Base-by-base conservation (phyloP, 441 rosid genomes). In the Adansonia madagascariensis region DNA sequence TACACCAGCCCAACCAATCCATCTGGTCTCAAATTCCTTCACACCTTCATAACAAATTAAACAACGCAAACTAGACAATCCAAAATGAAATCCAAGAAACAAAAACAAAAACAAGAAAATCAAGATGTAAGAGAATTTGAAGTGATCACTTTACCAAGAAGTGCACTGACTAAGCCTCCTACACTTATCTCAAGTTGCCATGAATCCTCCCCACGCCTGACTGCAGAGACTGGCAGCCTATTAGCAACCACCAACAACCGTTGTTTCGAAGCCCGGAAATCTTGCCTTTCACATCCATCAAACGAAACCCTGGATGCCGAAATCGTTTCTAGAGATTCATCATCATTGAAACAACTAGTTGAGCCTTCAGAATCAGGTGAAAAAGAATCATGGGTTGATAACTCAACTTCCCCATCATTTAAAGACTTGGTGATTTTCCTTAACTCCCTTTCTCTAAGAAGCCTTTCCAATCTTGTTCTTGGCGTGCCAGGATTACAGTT, bases 1-100 rank as follows among this genome's bases (percentile, higher is more conserved):
- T 72, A 89, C 93, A 57, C 94, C 97, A 71, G 97, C 94, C 97
- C 94, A 92, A 76, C 97, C 97, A 82, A 91, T 90, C 97, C 97
- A 91, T 75, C 88, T 90, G 70, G 94, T 88, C 71, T 91, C 94
- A 73, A 90, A 90, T 77, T 89, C 92, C 81, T 78, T 90, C 85
- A 91, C 88, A 68, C 97, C 97, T 91, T 84, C 72, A 71, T 20
- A 46, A 67, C 53, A 44, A 18, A 35, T 14, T n/a, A 63, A 67
- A 11, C 35, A 55, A 43, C 2, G 43, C 65, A 77, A 77, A 47
- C 53, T 9, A 35, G 2, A 55, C 57, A 12, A 39, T 31, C 0
- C 12, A 72, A 47, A 47, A 39, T 1, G 53, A 63, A 18, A 27
- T 20, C 2, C 6, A 60, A 61, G 57, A 22, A 9, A 31, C 3